Evolutionary conservation across 2,329 filamentous ascomycete genomes (phyloP), one percentile per base, ranked within the genome.

Genomic region (Eutypa lata): DNA sequence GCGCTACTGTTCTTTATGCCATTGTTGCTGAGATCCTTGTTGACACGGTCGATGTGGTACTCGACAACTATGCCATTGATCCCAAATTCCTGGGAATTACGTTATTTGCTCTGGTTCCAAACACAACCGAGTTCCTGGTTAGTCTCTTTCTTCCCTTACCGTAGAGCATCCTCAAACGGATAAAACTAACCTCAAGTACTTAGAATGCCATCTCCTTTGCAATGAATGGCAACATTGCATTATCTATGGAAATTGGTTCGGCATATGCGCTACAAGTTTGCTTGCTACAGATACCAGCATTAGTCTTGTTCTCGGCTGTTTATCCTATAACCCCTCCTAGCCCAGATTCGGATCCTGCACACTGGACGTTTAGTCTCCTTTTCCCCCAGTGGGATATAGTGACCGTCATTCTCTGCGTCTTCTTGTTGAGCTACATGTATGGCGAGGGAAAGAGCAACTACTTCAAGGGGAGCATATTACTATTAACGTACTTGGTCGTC

Each of bases 301-400:
- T 99, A 2, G 93, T 99, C 1, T 79, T 96, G 42, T 99, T 93
- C 78, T 95, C 90, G 54, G 92, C 91, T 10, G 70, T 93, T 38
- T 88, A 89, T 63, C 83, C 81, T 18, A 58, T 66, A n/a, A 65
- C 68, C 13, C 67, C 72, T 3, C 68, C 71, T 26, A 57, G 66
- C 5, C 65, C 67, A 13, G 69, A 70, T 24, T 71, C 76, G 42
- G 73, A 78, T 42, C 65, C 76, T 3, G 71, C 73, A 11, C 68
- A 79, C 54, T 87, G 88, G 67, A 90, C 86, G 0, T 94, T 94
- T 69, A 89, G 86, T 35, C 82, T 99, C 33, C 90, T 97, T 44
- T 97, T 99, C 75, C 94, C 94, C 1, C 94, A 99, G 71, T 99
- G 93, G 93, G 94, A 99, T 70, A 95, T 99, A 90, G 87, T 97